Conservation (phyloP, 1,284 basidiomycete genomes). For the Macrocybe sp. region DNA sequence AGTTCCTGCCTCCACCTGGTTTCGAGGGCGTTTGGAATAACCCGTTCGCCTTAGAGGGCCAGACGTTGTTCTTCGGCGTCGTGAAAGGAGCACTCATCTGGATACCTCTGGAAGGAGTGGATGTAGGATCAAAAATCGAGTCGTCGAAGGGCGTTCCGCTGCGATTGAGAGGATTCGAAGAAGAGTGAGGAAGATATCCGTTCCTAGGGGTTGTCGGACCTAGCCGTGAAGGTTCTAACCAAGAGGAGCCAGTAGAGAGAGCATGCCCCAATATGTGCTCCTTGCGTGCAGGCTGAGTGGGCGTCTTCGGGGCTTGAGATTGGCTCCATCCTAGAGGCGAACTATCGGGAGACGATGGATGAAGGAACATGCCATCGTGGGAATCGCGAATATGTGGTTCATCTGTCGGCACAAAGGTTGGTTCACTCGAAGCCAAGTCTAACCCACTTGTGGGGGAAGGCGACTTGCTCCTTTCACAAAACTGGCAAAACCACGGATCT, state of each 20-base stretch:
- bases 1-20: slow-evolving; percentile 19
- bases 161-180: slow-evolving; percentile 17
- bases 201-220: slow-evolving; percentile 53
- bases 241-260: slow-evolving; percentile 34
- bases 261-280: slow-evolving; percentile 8
- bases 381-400: slow-evolving; percentile 33
- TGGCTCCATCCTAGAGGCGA: slow-evolving; percentile 44
- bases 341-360: slow-evolving; percentile 38
- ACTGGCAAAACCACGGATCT: slow-evolving; percentile 68
- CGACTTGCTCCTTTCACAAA: slow-evolving; percentile 37
- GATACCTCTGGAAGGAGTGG: slow-evolving; percentile 69
- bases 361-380: slow-evolving; percentile 53
- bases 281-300: slow-evolving; percentile 22
- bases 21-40: slow-evolving; percentile 48
- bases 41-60: slow-evolving; percentile 34
- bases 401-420: slow-evolving; percentile 60
- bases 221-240: slow-evolving; percentile 36
- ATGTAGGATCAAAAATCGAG: slow-evolving; percentile 63
- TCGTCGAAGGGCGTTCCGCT: slow-evolving; percentile 42
- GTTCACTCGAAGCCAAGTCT: slow-evolving; percentile 36
- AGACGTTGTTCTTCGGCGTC: slow-evolving; percentile 51
- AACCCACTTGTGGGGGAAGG: slow-evolving; percentile 33
- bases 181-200: background rate
- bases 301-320: slow-evolving; percentile 37
- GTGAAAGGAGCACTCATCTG: slow-evolving; percentile 48